phyloP scores from a whole-genome alignment of 306 rosid species.

The Spatholobus suberectus region DNA sequence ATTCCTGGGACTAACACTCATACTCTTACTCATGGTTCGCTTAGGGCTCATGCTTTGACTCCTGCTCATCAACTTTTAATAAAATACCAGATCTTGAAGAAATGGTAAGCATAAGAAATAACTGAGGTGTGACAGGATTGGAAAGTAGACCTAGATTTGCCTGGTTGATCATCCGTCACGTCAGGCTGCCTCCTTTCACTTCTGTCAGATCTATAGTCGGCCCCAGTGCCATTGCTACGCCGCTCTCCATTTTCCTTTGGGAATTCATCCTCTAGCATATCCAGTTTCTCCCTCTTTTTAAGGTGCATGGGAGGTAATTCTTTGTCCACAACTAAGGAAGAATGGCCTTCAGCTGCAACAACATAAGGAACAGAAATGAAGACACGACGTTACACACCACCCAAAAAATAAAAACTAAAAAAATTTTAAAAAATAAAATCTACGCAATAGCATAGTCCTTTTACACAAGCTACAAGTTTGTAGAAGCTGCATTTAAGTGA shows the following conservation, averaged over 20 bases:
- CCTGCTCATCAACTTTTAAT: conserved; percentile 89
- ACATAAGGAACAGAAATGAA: conserved; percentile 9
- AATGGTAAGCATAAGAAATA: conserved; percentile 61
- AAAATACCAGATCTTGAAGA: conserved; percentile 57
- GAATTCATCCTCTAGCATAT: conserved; percentile 47
- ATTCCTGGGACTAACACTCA: conserved; percentile 85
- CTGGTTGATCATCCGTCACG: conserved; percentile 76
- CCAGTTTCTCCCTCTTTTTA: conserved; percentile 56
- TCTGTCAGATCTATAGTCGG: conserved; percentile 61
- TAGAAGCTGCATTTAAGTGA: background rate
- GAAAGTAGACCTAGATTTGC: conserved; percentile 89
- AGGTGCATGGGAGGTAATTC: conserved; percentile 46
- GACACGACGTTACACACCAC: conserved; percentile 28
- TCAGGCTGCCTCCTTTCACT: conserved; percentile 81
- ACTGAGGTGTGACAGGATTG: conserved; percentile 69
- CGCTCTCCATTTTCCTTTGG: conserved; percentile 77
- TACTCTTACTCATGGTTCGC: conserved; percentile 79
- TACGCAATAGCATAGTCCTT: background rate
- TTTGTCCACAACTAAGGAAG: conserved; percentile 46
- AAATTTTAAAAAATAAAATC: too few relatives aligned
- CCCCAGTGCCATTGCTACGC: conserved; percentile 61
- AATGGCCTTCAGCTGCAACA: conserved; percentile 52
- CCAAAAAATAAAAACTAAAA: conserved; percentile 5
- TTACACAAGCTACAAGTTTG: background rate
- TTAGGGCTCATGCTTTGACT: conserved; percentile 89